Percentiles rank a stretch among this genome's conserved stretches.
Conservation (phyloP, 345 rosid species). For the Geranium rotundifolium region DNA sequence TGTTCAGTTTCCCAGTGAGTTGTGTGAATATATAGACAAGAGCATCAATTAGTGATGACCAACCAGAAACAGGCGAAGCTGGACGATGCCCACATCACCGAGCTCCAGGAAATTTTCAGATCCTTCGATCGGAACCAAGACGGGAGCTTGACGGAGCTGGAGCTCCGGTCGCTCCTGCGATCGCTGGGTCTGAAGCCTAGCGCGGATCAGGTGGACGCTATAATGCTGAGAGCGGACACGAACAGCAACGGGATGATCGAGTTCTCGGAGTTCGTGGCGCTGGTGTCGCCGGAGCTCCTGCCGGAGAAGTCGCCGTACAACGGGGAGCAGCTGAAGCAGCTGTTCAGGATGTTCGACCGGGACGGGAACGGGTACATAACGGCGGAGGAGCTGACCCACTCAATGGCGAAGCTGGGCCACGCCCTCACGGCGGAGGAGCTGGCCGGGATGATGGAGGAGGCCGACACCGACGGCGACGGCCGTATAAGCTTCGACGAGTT, state of each 20-base stretch:
- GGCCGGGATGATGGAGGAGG: constrained; percentile 92
- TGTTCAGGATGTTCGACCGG: constrained; percentile 65
- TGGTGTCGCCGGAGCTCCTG: constrained; percentile 71
- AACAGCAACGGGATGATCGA: constrained; percentile 80
- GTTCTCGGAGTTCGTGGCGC: constrained; percentile 68
- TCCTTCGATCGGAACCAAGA: constrained; percentile 79
- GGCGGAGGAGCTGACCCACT: constrained; percentile 72
- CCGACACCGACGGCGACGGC: constrained; percentile 88
- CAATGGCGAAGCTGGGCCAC: constrained; percentile 83
- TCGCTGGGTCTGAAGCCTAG: constrained; percentile 68
- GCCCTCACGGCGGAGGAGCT: constrained; percentile 70
- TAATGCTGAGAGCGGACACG: constrained; percentile 64
- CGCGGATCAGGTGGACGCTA: constrained; percentile 54
- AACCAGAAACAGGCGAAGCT: constrained; percentile 38
- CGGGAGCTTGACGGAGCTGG: constrained; percentile 81
- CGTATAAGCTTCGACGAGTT: constrained; percentile 74
- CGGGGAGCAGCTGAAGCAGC: constrained; percentile 51
- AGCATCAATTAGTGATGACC: constrained; percentile 22
- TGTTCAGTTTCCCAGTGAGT: neutral
- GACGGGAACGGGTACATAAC: constrained; percentile 77
- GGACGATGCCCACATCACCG: constrained; percentile 67
- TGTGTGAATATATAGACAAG: neutral
- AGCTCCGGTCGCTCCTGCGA: constrained; percentile 77
- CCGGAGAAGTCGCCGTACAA: constrained; percentile 59
- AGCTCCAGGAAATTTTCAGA: constrained; percentile 71